These are phyloP conservation scores for Mycosphaerella arachidis DNA, from an alignment of 2,329 filamentous ascomycete genomes.

Conservation along the genomic window DNA sequence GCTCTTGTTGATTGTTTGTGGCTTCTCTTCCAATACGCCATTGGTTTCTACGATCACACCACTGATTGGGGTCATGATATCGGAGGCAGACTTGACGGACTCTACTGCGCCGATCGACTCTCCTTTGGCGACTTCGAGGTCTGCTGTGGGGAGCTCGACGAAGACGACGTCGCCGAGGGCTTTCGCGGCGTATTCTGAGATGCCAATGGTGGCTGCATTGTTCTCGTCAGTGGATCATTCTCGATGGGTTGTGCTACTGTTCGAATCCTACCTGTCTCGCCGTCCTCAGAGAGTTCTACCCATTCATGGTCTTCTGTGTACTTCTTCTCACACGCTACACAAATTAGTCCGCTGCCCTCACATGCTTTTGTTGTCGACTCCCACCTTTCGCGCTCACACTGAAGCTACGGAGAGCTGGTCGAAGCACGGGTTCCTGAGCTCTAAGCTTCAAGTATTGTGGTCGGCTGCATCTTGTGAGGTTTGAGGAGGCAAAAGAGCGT, in stretches of 20 bases:
- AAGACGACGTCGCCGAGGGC: slow-evolving; percentile 95
- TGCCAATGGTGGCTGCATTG: slow-evolving; percentile 63
- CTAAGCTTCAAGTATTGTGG: slow-evolving; percentile 25
- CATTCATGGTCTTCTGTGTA: slow-evolving; percentile 99
- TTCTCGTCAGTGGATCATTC: slow-evolving; percentile 6
- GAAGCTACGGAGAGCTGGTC: slow-evolving; percentile 26
- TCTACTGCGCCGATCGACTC: slow-evolving; percentile 92
- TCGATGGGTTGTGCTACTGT: background rate
- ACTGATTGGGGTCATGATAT: slow-evolving; percentile 84
- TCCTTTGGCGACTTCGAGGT: slow-evolving; percentile 65
- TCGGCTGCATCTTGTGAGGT: slow-evolving; percentile 25
- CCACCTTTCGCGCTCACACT: slow-evolving; percentile 27
- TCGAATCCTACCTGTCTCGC: slow-evolving; percentile 63
- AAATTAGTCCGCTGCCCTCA: background rate
- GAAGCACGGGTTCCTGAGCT: slow-evolving; percentile 18
- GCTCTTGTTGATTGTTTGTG: slow-evolving; percentile 79
- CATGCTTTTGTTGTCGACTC: background rate
- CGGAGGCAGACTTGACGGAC: slow-evolving; percentile 96
- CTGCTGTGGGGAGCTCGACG: slow-evolving; percentile 80
- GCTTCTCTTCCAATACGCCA: slow-evolving; percentile 72
- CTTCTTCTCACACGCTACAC: slow-evolving; percentile 63
- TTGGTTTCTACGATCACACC: slow-evolving; percentile 76
- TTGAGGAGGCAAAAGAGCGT: slow-evolving; percentile 20
- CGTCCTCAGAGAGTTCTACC: slow-evolving; percentile 81
- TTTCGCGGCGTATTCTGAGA: slow-evolving; percentile 86